phyloP scores from a whole-genome alignment of 108 stramenopile genomes.

The Seminavis robusta region DNA sequence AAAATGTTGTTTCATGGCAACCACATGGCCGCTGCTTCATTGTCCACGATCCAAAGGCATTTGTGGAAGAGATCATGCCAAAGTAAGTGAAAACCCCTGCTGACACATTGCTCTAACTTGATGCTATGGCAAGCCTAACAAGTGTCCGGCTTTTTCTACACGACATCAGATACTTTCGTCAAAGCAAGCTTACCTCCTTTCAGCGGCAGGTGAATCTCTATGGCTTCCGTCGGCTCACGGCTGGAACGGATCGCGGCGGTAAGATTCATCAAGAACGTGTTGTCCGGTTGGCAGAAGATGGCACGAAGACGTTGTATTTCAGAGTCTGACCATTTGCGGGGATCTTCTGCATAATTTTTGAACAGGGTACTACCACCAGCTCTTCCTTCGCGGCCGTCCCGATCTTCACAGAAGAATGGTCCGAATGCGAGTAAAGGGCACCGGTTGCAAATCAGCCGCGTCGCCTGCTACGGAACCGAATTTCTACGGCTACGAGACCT shows the following conservation, averaged over 20 bases:
- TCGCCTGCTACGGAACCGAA: slow-evolving; percentile 41
- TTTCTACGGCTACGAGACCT: slow-evolving; percentile 37
- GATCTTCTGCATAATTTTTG: background rate
- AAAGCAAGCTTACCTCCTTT: slow-evolving; percentile 20
- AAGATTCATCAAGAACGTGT: slow-evolving; percentile 12
- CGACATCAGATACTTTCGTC: slow-evolving; percentile 12
- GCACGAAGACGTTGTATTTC: background rate
- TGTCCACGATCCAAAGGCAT: slow-evolving; percentile 82
- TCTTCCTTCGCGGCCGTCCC: slow-evolving; percentile 54
- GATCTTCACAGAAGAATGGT: slow-evolving; percentile 39
- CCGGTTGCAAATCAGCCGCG: slow-evolving; percentile 33
- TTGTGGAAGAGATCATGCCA: too few species aligned
- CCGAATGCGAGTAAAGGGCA: slow-evolving; percentile 34
- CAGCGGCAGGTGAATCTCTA: slow-evolving; percentile 48
- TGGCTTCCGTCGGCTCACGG: slow-evolving; percentile 43
- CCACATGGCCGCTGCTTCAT: slow-evolving; percentile 83
- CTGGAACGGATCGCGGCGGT: slow-evolving; percentile 26
- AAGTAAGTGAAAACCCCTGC: too few species aligned
- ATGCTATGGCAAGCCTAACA: too few species aligned
- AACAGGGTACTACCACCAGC: slow-evolving; percentile 63
- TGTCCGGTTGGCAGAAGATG: background rate
- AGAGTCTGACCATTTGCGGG: background rate
- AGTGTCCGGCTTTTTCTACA: too few species aligned
- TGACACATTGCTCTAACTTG: too few species aligned
- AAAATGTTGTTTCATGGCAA: slow-evolving; percentile 75